phyloP scores from a whole-genome alignment of 805 yeast genomes.

The Starmerella scarabaei region DNA sequence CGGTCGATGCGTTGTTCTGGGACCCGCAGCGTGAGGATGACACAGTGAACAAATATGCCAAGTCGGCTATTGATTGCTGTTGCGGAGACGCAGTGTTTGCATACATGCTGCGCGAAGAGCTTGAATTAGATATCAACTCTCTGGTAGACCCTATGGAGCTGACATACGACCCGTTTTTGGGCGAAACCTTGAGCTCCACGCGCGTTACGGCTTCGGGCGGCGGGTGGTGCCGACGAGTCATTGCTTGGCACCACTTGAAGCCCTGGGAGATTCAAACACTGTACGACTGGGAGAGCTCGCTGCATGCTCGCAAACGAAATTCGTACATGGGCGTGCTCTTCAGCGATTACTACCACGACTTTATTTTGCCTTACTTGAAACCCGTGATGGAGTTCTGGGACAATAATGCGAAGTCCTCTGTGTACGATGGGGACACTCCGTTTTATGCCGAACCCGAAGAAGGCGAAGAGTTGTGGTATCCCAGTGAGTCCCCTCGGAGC shows the following conservation, averaged over 20 bases:
- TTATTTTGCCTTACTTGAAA: slow-evolving; percentile 24
- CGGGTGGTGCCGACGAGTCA: slow-evolving; percentile 27
- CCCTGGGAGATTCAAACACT: slow-evolving; percentile 26
- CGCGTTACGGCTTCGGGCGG: slow-evolving; percentile 7
- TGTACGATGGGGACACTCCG: background rate
- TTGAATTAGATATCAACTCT: slow-evolving; percentile 12
- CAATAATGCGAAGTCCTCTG: slow-evolving; percentile 2
- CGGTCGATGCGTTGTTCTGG: slow-evolving; percentile 25
- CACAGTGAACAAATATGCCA: slow-evolving; percentile 17
- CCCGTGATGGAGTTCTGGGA: slow-evolving; percentile 22
- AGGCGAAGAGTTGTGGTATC: slow-evolving; percentile 6
- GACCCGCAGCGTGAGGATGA: slow-evolving; percentile 18
- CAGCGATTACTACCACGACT: slow-evolving; percentile 27
- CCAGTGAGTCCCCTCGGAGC: slow-evolving; percentile 4
- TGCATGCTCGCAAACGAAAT: slow-evolving; percentile 20
- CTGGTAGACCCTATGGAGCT: slow-evolving; percentile 5
- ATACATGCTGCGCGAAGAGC: slow-evolving; percentile 21
- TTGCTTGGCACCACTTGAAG: slow-evolving; percentile 27
- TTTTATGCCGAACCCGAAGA: background rate
- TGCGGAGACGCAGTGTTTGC: slow-evolving; percentile 31
- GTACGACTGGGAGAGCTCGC: slow-evolving; percentile 27
- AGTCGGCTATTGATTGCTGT: slow-evolving; percentile 20
- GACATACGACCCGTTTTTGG: slow-evolving; percentile 24
- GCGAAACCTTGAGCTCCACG: slow-evolving; percentile 24
- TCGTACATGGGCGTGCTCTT: slow-evolving; percentile 15